phyloP scores from a whole-genome alignment of 2,329 filamentous ascomycete species.

The Zarea fungicola region DNA sequence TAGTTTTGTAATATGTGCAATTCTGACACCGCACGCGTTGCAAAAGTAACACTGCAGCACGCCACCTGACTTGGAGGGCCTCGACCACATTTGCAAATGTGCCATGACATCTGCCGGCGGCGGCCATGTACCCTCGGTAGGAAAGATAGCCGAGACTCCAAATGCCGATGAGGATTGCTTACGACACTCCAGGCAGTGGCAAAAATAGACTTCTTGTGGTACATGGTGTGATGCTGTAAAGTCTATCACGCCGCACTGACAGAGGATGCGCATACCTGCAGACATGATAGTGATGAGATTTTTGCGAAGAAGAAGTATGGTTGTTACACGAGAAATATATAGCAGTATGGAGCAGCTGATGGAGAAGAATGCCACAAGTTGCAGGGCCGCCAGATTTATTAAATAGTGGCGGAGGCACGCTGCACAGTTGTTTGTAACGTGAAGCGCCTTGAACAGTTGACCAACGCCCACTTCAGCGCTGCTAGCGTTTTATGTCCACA shows the following conservation, averaged over 20 bases:
- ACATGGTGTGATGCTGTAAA: slow-evolving; percentile 30
- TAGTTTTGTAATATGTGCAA: slow-evolving; percentile 39
- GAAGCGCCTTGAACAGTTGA: no score
- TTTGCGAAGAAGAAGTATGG: neutral
- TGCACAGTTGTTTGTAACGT: no score
- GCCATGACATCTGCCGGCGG: slow-evolving; percentile 27
- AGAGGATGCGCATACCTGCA: slow-evolving; percentile 21
- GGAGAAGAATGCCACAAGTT: no score
- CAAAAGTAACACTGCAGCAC: slow-evolving; percentile 40
- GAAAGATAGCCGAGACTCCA: slow-evolving; percentile 40
- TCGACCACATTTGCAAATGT: slow-evolving; percentile 32
- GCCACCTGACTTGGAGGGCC: slow-evolving; percentile 34
- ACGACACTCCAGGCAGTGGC: slow-evolving; percentile 43
- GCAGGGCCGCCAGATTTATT: no score
- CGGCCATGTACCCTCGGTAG: slow-evolving; percentile 35
- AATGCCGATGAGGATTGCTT: slow-evolving; percentile 41
- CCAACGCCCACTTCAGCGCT: no score
- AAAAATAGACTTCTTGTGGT: slow-evolving; percentile 36
- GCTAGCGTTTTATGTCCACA: no score
- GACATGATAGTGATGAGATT: no score
- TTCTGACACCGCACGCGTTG: slow-evolving; percentile 37
- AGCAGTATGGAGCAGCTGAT: no score
- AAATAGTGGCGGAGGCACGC: no score
- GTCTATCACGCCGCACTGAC: slow-evolving; percentile 36
- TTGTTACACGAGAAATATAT: no score